A percentile compares a stretch with the other conserved stretches of the same genome.
phyloP scores from a whole-genome alignment of 768 basidiomycete genomes.

The Boletus coccyginus region DNA sequence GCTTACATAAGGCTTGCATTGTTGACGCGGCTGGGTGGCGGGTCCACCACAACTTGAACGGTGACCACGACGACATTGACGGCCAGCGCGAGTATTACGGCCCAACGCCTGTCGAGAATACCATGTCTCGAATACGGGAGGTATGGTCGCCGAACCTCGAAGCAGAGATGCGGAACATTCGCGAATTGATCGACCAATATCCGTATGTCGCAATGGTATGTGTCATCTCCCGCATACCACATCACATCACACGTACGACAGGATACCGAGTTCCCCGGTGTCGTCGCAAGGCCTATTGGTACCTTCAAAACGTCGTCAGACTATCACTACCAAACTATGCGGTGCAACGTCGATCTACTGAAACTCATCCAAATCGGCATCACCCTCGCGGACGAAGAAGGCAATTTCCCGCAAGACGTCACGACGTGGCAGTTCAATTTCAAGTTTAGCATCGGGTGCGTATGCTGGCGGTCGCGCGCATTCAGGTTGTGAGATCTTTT shows the following conservation, averaged over 20 bases:
- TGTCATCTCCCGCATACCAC: slow-evolving; percentile 21
- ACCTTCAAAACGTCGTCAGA: slow-evolving; percentile 95
- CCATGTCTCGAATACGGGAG: slow-evolving; percentile 84
- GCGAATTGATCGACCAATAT: slow-evolving; percentile 84
- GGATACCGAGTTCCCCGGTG: slow-evolving; percentile 99
- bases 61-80: slow-evolving; percentile 15
- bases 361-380: slow-evolving; percentile 98
- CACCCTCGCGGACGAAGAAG: slow-evolving; percentile 91
- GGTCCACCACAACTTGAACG: slow-evolving; percentile 6
- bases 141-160: slow-evolving; percentile 96
- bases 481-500: background rate
- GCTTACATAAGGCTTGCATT: slow-evolving; percentile 27
- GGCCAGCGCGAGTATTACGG: background rate
- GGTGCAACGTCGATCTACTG: slow-evolving; percentile 97
- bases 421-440: slow-evolving; percentile 99
- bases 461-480: slow-evolving; percentile 8
- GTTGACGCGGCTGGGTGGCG: slow-evolving; percentile 21
- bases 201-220: slow-evolving; percentile 93
- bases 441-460: slow-evolving; percentile 83
- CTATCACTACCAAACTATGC: slow-evolving; percentile 99
- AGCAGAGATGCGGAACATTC: slow-evolving; percentile 83
- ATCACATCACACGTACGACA: slow-evolving; percentile 31
- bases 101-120: slow-evolving; percentile 2
- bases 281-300: slow-evolving; percentile 96
- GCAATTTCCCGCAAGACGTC: slow-evolving; percentile 84